phyloP scores from a whole-genome alignment of 768 basidiomycete species.

The Trametes maxima region DNA sequence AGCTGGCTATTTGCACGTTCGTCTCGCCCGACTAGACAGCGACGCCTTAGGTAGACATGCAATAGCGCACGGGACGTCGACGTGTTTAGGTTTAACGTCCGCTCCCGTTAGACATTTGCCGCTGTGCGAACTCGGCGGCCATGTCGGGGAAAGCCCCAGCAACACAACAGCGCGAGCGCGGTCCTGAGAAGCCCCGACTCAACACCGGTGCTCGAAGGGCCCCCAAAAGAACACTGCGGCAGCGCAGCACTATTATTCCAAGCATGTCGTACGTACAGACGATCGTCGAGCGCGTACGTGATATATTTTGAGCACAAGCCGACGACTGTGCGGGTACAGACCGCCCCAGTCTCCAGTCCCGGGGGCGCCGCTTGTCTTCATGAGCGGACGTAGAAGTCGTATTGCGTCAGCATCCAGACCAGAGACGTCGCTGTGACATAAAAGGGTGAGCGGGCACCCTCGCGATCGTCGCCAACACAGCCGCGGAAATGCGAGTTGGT shows the following conservation, averaged over 20 bases:
- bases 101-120: neutral
- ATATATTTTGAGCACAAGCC: neutral
- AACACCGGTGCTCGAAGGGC: neutral
- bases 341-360: neutral
- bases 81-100: neutral
- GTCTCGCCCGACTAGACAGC: neutral
- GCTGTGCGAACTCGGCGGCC: too few species aligned
- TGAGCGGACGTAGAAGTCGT: conserved; percentile 71
- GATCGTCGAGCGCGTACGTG: neutral
- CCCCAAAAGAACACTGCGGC: conserved; percentile 6
- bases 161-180: too few species aligned
- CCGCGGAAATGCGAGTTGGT: too few species aligned
- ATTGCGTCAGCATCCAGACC: conserved; percentile 85
- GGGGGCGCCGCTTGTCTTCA: conserved; percentile 18
- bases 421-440: conserved; percentile 57
- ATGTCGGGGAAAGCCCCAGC: too few species aligned
- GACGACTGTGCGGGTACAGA: neutral
- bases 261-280: neutral
- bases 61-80: neutral
- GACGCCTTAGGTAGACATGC: neutral
- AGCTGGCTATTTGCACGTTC: conserved; percentile 9
- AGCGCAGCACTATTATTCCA: neutral
- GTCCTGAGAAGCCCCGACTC: too few species aligned
- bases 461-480: neutral
- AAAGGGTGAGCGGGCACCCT: conserved; percentile 1